Evolutionary conservation across 2,329 filamentous ascomycete species (phyloP).

Genomic region (Penicillium polonicum): DNA sequence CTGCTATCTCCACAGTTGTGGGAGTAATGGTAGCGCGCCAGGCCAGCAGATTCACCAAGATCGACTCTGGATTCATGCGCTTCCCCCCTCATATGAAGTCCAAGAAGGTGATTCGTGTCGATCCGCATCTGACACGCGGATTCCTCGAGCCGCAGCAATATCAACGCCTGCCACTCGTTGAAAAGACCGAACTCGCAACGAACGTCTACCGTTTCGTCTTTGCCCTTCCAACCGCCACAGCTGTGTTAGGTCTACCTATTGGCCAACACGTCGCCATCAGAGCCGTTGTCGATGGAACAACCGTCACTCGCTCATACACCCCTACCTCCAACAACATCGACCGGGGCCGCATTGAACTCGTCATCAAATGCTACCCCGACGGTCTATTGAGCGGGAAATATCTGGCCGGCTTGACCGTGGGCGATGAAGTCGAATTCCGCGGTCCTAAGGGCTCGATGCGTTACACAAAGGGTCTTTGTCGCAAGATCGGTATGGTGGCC

Average conservation of each 20-base stretch:
- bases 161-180: constrained; percentile 47
- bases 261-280: constrained; percentile 58
- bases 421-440: constrained; percentile 37
- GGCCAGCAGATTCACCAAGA: constrained; percentile 14
- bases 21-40: constrained; percentile 11
- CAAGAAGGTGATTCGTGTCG: constrained; percentile 37
- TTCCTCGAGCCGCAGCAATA: constrained; percentile 52
- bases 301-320: constrained; percentile 55
- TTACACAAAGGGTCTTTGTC: constrained; percentile 33
- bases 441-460: constrained; percentile 40
- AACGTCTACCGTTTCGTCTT: constrained; percentile 49
- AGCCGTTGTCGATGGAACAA: constrained; percentile 46
- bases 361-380: constrained; percentile 36
- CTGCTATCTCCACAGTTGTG: constrained; percentile 11
- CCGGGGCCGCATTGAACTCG: constrained; percentile 31
- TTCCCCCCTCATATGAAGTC: constrained; percentile 43
- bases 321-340: constrained; percentile 39
- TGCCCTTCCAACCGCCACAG: constrained; percentile 45
- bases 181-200: constrained; percentile 21
- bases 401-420: constrained; percentile 30
- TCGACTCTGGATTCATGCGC: constrained; percentile 22
- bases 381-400: constrained; percentile 33
- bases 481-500: constrained; percentile 40
- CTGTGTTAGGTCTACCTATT: constrained; percentile 54
- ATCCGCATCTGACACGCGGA: constrained; percentile 44